Base-by-base conservation (phyloP, 2,329 filamentous ascomycete species). In the Metarhizium robertsii region DNA sequence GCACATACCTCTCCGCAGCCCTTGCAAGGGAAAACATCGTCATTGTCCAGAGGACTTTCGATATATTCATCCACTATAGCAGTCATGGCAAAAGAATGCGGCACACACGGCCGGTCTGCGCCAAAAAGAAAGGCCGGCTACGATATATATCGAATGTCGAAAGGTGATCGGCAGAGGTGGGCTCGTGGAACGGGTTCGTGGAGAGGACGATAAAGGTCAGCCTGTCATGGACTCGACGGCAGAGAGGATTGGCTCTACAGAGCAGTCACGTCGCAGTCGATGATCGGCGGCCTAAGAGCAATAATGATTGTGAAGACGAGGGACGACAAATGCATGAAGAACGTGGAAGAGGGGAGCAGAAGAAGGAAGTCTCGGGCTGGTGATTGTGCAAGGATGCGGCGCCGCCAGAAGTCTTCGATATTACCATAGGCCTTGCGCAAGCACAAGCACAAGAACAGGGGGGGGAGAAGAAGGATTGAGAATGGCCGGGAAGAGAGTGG, bases 21-120 rank as follows among this genome's bases (percentile, higher is more conserved):
- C 77, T 95, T 95, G 78, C 91, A 96, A 59, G 89, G 89, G 67
- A 89, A 95, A 61, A 87, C 79, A 69, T 95, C 91, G 64, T 95
- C 90, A 60, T 81, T 79, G 58, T 95, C 90, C 77, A 88, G 79
- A 53, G 83, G 79, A 65, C 73, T 78, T 58, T 87, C 84, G 61
- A 83, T 70, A 63, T 84, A 86, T 56, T 84, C 81, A 61, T 83
- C 81, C 66, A 84, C 79, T 47, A 73, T 65, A 61, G 73, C 73
- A 55, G 78, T 69, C 74, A 79, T 76, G 67, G 55, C 68, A 64
- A 59, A 56, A 30, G 18, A 30, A 40, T n/a, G 46, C 42, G 51
- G 52, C 40, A 13, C 42, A 30, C 13, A 40, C 49, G 38, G 51
- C 36, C 50, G 48, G 16, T 29, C 36, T n/a, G 6, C 36, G 8